Evolutionary conservation across 2,329 filamentous ascomycete genomes (phyloP).

Genomic region (Septoria linicola): DNA sequence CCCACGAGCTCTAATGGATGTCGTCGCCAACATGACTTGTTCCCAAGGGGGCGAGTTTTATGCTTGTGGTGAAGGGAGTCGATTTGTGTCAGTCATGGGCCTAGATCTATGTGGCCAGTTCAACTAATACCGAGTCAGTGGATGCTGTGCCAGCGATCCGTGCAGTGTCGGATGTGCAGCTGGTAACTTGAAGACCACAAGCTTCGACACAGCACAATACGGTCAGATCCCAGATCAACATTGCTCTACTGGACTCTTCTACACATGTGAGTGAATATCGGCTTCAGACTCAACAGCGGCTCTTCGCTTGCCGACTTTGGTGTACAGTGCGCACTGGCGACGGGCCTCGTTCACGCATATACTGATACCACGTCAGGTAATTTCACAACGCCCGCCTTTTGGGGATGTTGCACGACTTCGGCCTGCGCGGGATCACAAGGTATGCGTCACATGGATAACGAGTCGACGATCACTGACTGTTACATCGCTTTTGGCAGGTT

Average conservation of each 20-base stretch:
- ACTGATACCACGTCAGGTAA: not conserved
- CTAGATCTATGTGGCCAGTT: too few species aligned
- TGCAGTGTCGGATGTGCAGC: constrained; percentile 18
- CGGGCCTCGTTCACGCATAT: too few species aligned
- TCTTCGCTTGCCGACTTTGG: too few species aligned
- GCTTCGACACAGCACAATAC: constrained; percentile 20
- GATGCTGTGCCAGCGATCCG: constrained; percentile 20
- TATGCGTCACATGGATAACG: too few species aligned
- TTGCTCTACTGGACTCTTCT: constrained; percentile 18
- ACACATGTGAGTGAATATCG: constrained; percentile 17
- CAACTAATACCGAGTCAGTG: constrained; percentile 2
- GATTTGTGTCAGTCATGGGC: constrained; percentile 9
- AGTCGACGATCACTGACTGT: too few species aligned
- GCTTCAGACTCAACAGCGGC: too few species aligned
- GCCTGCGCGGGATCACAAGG: constrained; percentile 4
- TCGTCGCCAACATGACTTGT: constrained; percentile 18
- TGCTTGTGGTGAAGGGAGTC: constrained; percentile 19
- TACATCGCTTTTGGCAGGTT: constrained; percentile 1
- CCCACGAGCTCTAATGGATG: not conserved
- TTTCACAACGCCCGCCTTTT: constrained; percentile 19
- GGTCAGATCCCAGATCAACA: constrained; percentile 19
- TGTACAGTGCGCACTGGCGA: too few species aligned
- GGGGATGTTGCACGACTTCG: constrained; percentile 17
- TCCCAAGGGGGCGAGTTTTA: constrained; percentile 19
- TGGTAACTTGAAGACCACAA: constrained; percentile 16